Conservation (phyloP, 345 rosid species). For the Rhodamnia rubescens region DNA sequence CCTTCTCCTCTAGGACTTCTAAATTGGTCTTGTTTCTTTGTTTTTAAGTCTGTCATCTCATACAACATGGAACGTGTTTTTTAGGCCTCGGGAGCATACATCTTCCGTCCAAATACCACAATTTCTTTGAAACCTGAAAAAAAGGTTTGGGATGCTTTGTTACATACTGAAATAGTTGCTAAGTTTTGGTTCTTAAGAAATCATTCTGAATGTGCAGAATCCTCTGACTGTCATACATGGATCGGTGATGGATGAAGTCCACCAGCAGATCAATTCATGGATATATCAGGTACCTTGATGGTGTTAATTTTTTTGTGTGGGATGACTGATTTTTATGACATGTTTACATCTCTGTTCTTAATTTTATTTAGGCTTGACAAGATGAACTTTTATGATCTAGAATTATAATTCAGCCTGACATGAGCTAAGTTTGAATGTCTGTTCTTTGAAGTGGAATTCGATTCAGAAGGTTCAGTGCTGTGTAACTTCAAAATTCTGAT, state of each 20-base stretch:
- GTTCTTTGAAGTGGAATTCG: neutral
- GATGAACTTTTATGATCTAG: neutral
- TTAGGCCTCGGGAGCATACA: conserved; percentile 84
- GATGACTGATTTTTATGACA: neutral
- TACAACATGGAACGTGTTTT: conserved; percentile 2
- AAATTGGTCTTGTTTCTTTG: neutral
- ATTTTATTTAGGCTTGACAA: neutral
- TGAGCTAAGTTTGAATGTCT: neutral
- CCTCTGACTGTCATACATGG: conserved; percentile 62
- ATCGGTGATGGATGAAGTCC: conserved; percentile 73
- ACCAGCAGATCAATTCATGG: conserved; percentile 72
- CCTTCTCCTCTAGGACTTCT: neutral
- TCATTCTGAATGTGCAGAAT: conserved; percentile 32
- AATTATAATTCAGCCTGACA: neutral
- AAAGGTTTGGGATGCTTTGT: conserved; percentile 31
- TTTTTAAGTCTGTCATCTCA: neutral
- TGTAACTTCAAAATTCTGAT: neutral
- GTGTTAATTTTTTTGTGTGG: neutral
- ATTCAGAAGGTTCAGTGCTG: neutral
- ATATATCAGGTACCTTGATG: conserved; percentile 58
- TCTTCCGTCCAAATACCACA: conserved; percentile 93
- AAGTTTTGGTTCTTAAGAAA: neutral
- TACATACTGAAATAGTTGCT: neutral
- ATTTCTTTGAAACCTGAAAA: conserved; percentile 37
- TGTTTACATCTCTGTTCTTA: neutral